A percentile compares a stretch with the other conserved stretches of the same genome.
These are phyloP conservation scores for Cytospora chrysosperma DNA, from an alignment of 2,329 filamentous ascomycete species.

Conservation along the genomic window DNA sequence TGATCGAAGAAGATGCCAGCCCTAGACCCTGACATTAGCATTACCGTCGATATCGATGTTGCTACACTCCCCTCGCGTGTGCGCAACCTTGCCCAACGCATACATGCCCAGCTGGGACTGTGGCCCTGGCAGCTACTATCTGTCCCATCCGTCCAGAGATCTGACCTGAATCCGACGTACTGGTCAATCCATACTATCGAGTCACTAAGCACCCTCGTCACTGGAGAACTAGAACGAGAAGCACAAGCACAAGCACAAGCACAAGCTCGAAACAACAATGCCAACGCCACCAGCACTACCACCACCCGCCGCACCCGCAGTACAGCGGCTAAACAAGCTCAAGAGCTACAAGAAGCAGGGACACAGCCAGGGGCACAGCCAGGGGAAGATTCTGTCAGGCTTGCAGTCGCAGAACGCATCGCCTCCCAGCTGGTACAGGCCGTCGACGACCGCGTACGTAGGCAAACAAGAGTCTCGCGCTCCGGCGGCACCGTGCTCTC, in stretches of 20 bases:
- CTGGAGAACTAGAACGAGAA: not conserved
- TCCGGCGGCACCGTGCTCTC: not conserved
- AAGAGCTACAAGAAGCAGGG: not conserved
- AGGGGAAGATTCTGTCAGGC: no score
- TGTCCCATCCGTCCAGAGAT: not conserved
- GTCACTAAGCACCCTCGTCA: not conserved
- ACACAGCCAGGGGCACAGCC: not conserved
- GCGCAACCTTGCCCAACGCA: not conserved
- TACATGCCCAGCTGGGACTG: not conserved
- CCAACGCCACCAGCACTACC: not conserved
- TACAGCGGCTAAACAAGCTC: not conserved
- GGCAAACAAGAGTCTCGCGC: not conserved
- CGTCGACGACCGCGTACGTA: not conserved
- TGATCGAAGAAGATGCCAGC: no score
- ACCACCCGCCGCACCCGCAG: not conserved
- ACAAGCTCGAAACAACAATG: no score
- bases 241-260: not conserved
- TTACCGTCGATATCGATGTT: not conserved
- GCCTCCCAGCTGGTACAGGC: not conserved
- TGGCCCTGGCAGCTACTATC: not conserved
- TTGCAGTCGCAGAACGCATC: not conserved
- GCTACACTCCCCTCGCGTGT: not conserved
- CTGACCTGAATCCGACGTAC: not conserved
- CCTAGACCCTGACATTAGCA: no score
- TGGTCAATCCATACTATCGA: not conserved